These are phyloP conservation scores for Linaria vulgaris DNA, from an alignment of 257 asterid genomes.

Conservation along the genomic window DNA sequence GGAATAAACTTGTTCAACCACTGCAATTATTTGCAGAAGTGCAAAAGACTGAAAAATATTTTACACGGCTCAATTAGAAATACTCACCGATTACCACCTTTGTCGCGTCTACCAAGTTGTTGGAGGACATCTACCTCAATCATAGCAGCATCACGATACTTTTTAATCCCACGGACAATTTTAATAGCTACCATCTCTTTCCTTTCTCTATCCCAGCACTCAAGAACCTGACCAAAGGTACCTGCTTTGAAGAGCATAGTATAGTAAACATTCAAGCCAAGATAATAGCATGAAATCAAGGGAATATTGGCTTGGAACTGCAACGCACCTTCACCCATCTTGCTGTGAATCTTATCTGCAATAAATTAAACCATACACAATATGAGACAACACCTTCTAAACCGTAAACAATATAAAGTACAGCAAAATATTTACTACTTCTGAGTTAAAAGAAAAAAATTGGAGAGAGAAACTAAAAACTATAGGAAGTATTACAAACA, in stretches of 20 bases:
- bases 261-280: not conserved
- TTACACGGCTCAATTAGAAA: not conserved
- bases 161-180: conserved; percentile 77
- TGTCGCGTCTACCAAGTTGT: conserved; percentile 84
- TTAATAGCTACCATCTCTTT: conserved; percentile 90
- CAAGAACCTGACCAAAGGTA: conserved; percentile 91
- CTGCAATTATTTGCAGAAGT: conserved; percentile 39
- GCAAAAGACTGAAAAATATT: conserved; percentile 13
- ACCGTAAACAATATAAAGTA: not conserved
- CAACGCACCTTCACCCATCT: conserved; percentile 85
- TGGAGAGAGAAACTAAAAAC: too few species aligned
- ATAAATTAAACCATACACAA: not conserved
- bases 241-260: conserved; percentile 35
- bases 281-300: not conserved
- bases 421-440: too few species aligned
- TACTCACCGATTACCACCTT: conserved; percentile 82
- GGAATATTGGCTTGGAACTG: too few species aligned
- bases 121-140: conserved; percentile 85
- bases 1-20: conserved; percentile 85
- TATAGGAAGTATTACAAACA: too few species aligned
- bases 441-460: too few species aligned
- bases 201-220: conserved; percentile 87
- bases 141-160: conserved; percentile 93
- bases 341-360: conserved; percentile 84
- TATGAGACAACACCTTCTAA: not conserved